Conservation (phyloP, 169 alveolate genomes). For the Plasmodium gallinaceum region DNA sequence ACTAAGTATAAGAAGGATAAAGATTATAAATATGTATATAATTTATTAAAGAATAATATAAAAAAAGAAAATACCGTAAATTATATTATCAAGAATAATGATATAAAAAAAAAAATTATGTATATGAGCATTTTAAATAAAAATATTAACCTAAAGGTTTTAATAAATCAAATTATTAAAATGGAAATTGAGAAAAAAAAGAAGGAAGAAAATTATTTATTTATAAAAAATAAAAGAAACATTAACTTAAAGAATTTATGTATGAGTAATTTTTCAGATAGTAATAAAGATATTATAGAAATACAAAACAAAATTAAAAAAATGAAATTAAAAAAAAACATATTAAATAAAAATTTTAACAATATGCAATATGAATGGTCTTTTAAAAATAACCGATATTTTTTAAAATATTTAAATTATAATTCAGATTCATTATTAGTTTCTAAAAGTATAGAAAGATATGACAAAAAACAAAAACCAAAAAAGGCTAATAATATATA, state of each 20-base stretch:
- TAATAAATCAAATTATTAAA: slow-evolving; percentile 34
- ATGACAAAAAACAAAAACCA: neutral
- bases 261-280: slow-evolving; percentile 11
- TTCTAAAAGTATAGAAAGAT: neutral
- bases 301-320: slow-evolving; percentile 16
- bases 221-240: slow-evolving; percentile 1
- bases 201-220: slow-evolving; percentile 1
- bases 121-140: neutral
- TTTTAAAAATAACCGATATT: neutral
- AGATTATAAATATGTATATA: too few relatives aligned
- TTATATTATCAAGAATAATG: too few relatives aligned
- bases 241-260: neutral
- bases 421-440: slow-evolving; percentile 24
- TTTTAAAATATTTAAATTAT: slow-evolving; percentile 1
- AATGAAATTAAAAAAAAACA: neutral
- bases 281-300: slow-evolving; percentile 6
- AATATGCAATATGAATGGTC: neutral
- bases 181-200: slow-evolving; percentile 22
- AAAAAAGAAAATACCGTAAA: too few relatives aligned
- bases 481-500: neutral
- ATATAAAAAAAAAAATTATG: too few relatives aligned
- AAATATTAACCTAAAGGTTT: slow-evolving; percentile 33
- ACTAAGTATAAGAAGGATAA: too few relatives aligned
- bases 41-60: too few relatives aligned
- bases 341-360: neutral